These are phyloP conservation scores for Colletotrichum liriopes DNA, from an alignment of 2,329 filamentous ascomycete species.

Conservation along the genomic window DNA sequence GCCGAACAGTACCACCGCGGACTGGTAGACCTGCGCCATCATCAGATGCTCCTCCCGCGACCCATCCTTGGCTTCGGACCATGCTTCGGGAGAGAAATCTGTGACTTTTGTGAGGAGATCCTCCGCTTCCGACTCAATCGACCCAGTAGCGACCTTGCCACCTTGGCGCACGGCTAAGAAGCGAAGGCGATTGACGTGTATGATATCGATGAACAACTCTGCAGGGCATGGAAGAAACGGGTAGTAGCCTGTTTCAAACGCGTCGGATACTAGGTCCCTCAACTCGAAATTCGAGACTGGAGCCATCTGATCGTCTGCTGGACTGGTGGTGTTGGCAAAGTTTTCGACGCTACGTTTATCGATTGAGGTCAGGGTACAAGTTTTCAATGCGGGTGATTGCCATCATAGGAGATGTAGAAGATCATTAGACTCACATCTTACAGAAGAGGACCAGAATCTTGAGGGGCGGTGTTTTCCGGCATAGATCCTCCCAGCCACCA, in stretches of 20 bases:
- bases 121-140: constrained; percentile 27
- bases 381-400: not conserved
- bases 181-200: constrained; percentile 56
- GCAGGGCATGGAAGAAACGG: constrained; percentile 52
- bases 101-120: constrained; percentile 43
- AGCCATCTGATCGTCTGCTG: constrained; percentile 51
- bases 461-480: not conserved
- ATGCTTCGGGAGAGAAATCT: constrained; percentile 50
- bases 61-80: constrained; percentile 45
- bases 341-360: constrained; percentile 48
- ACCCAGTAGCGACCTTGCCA: constrained; percentile 32
- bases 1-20: constrained; percentile 53
- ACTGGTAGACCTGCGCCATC: constrained; percentile 49
- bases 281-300: constrained; percentile 38
- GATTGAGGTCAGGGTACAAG: constrained; percentile 6
- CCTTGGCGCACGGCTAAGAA: constrained; percentile 39
- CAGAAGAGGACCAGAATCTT: constrained; percentile 8
- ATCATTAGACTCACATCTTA: constrained; percentile 10
- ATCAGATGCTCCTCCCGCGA: constrained; percentile 29
- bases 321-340: constrained; percentile 55
- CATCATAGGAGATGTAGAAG: too few relatives aligned
- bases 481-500: constrained; percentile 28
- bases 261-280: constrained; percentile 49
- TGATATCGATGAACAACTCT: constrained; percentile 51
- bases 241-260: constrained; percentile 45